Base-by-base conservation (phyloP, 345 rosid genomes). In the Dovyalis caffra region DNA sequence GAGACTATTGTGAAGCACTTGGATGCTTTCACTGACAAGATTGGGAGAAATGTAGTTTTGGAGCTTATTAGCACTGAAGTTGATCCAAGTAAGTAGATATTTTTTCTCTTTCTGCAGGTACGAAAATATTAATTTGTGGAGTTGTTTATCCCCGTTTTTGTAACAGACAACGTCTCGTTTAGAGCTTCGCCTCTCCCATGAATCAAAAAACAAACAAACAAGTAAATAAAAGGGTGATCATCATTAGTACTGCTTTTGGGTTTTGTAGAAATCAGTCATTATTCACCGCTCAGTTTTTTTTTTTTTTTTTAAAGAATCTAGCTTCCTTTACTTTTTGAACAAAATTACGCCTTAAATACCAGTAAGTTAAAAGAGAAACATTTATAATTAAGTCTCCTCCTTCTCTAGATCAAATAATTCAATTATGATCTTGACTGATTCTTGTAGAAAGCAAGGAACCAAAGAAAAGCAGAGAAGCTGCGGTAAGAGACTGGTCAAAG, bases 1-100 rank as follows among this genome's bases (percentile, higher is more conserved):
- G 97, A 89, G 72, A 87, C 90, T 60, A 20, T 95, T 63, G 89
- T 90, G 16, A 93, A 90, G 74, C 95, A 88, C 28, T 81, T 88
- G 64, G 98, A 95, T 80, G 85, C 91, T 72, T 73, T 91, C 10
- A 80, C 92, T 32, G 99, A 95, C 53, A 87, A 76, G 78, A 83
- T 95, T 69, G 98, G 99, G 26, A 79, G 91, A 81, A 95, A 90
- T 73, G 92, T 95, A 29, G 91, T 88, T 21, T 84, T 95, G 86
- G 88, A 91, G 88, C 96, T 95, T 69, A 73, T 93, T 69, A 90
- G 97, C 83, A 89, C 86, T 4, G 88, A 93, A 70, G 38, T 88
- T 79, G 97, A 95, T 85, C 97, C 95, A 32, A 96, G 99, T 96
- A 88, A 90, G 80, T n/a, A 16, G 2, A 6, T 32, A 62, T 56